These are phyloP conservation scores for Blastocystis sp. DNA, from an alignment of 352 stramenopile genomes.

Conservation along the genomic window DNA sequence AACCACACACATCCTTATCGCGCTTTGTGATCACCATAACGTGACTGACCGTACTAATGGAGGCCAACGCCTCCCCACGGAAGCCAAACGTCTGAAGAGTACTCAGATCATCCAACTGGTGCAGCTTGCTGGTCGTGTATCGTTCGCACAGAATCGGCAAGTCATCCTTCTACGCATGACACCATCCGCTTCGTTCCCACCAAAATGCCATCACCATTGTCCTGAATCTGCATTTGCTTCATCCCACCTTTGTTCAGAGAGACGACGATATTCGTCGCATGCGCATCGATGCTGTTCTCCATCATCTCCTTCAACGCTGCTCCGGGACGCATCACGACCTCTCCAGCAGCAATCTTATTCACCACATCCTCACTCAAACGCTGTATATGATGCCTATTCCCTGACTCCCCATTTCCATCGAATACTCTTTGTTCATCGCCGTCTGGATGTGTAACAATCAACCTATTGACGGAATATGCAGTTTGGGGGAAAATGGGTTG, in stretches of 20 bases:
- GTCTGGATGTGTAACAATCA: too few species aligned
- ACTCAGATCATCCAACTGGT: slow-evolving; percentile 90
- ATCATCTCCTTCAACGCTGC: slow-evolving; percentile 96
- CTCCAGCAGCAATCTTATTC: slow-evolving; percentile 90
- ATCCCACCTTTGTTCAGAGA: slow-evolving; percentile 84
- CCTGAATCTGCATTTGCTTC: slow-evolving; percentile 91
- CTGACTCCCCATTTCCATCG: not conserved
- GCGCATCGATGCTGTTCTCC: slow-evolving; percentile 97
- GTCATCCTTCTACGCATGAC: slow-evolving; percentile 81
- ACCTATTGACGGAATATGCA: too few species aligned
- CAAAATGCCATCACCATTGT: slow-evolving; percentile 90
- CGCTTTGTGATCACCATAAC: slow-evolving; percentile 88
- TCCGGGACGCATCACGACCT: slow-evolving; percentile 91
- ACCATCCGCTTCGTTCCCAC: slow-evolving; percentile 21
- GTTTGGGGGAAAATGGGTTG: too few species aligned
- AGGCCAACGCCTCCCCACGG: slow-evolving; percentile 95
- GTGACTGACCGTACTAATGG: slow-evolving; percentile 91
- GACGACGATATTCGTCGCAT: slow-evolving; percentile 83
- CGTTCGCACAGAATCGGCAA: slow-evolving; percentile 92
- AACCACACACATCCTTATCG: slow-evolving; percentile 80
- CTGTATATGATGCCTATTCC: slow-evolving; percentile 80
- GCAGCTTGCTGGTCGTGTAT: slow-evolving; percentile 96
- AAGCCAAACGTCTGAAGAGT: slow-evolving; percentile 95
- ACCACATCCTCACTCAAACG: slow-evolving; percentile 88
- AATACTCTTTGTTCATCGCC: not conserved